These are phyloP conservation scores for Neurospora sp. DNA, from an alignment of 495 filamentous ascomycete species.

Conservation along the genomic window DNA sequence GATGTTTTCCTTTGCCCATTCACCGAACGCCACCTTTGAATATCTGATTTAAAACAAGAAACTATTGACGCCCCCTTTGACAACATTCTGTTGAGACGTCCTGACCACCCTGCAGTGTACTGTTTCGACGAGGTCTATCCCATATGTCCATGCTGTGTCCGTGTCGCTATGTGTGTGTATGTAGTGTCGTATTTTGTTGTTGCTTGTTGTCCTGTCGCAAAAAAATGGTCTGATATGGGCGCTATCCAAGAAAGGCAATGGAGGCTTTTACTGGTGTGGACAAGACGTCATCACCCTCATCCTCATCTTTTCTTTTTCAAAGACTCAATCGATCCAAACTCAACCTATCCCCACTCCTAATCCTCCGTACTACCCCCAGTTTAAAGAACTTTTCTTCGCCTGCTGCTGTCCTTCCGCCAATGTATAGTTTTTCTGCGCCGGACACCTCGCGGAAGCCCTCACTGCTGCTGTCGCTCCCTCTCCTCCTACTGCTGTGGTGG, in stretches of 20 bases:
- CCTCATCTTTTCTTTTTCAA: slow-evolving; percentile 20
- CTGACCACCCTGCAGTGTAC: not conserved
- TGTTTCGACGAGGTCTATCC: not conserved
- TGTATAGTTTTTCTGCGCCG: slow-evolving; percentile 74
- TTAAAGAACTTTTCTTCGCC: slow-evolving; percentile 87
- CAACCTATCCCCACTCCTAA: slow-evolving; percentile 44
- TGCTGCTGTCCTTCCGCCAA: slow-evolving; percentile 72
- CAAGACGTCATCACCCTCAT: not conserved
- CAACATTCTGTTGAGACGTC: not conserved
- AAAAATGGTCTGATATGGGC: not conserved
- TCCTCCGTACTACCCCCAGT: slow-evolving; percentile 44
- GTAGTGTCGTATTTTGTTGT: not conserved
- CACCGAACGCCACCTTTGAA: not conserved
- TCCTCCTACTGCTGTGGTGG: slow-evolving; percentile 34
- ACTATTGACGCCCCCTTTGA: not conserved
- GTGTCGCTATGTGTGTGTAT: not conserved
- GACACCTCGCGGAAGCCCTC: slow-evolving; percentile 69
- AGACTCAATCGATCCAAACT: slow-evolving; percentile 49
- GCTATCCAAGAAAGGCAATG: not conserved
- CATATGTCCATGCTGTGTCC: not conserved
- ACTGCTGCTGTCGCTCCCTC: slow-evolving; percentile 70
- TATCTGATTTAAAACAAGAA: not conserved
- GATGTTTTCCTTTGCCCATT: not conserved
- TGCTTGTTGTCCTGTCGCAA: not conserved
- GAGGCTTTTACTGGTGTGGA: not conserved